Conservation (phyloP, 2,329 filamentous ascomycete genomes). For the Hymenotorrendiella dingleyae region DNA sequence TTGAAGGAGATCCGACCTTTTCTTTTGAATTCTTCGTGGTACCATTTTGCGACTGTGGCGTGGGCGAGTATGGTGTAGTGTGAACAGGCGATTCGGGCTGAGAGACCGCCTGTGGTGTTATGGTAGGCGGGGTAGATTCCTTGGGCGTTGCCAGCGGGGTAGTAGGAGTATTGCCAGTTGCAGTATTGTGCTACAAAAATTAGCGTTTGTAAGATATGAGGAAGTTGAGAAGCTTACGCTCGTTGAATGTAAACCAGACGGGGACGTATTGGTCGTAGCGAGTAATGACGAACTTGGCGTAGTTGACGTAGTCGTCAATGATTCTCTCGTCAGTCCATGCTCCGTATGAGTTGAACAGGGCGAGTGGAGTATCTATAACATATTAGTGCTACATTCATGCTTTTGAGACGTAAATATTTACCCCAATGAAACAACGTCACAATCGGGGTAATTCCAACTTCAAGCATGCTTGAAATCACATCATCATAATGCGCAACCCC, state of each 20-base stretch:
- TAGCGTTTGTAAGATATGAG: background rate
- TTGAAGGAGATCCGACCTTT: conserved; percentile 45
- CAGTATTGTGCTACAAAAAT: conserved; percentile 35
- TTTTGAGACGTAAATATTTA: background rate
- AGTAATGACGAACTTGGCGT: conserved; percentile 45
- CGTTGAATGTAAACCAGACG: conserved; percentile 50
- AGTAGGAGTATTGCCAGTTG: conserved; percentile 41
- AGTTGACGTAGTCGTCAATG: conserved; percentile 45
- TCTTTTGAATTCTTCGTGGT: conserved; percentile 47
- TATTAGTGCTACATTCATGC: background rate
- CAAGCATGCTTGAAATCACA: conserved; percentile 43
- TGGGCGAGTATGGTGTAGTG: conserved; percentile 44
- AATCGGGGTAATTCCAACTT: conserved; percentile 43
- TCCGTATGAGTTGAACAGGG: conserved; percentile 37
- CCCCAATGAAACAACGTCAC: conserved; percentile 42
- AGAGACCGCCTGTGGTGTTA: conserved; percentile 34
- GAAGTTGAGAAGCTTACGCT: conserved; percentile 34
- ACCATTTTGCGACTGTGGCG: conserved; percentile 45
- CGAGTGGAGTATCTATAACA: conserved; percentile 21
- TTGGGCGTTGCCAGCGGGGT: conserved; percentile 34
- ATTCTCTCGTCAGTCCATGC: conserved; percentile 42
- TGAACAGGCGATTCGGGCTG: conserved; percentile 38
- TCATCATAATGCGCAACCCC: conserved; percentile 49
- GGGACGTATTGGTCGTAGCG: conserved; percentile 47
- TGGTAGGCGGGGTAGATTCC: conserved; percentile 40